Evolutionary conservation across 2,329 filamentous ascomycete species (phyloP), one percentile per base, ranked within the genome.

Genomic region (Xylariales sp.): DNA sequence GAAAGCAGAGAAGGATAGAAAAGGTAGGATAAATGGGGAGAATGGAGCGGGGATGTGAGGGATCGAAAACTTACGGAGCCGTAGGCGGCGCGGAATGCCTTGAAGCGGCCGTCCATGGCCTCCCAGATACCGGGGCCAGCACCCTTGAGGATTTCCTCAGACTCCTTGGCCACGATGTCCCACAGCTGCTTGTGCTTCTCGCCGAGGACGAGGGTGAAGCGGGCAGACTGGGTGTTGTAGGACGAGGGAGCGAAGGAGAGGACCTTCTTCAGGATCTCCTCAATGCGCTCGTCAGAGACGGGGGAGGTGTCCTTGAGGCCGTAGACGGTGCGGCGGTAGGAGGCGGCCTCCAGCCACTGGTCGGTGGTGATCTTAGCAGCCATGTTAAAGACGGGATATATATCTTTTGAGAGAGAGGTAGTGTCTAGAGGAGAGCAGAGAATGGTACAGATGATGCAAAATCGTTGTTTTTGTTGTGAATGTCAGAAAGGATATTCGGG

Each of bases 241-340:
- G 50, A 49, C 5, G 49, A 52, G 14, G 50, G 50, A 14, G 44
- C 18, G 23, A 50, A 50, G 6, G 40, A 39, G 28, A 53, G 40
- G 19, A 52, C 43, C 17, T 55, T 40, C 6, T 40, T 29, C 15
- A 61, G 32, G 12, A 62, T 48, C 21, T 55, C 45, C 33, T 51
- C 36, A 17, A 61, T 52, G 30, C 51, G 51, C 15, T 40, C 41
- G 35, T 62, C 55, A 3, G 57, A 36, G 13, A 60, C 55, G 2
- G 49, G 44, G 7, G 53, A 57, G 6, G 49, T 42, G 18, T 47
- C 48, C 19, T 48, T 50, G 0, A 60, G 46, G 21, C 38, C 43
- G 41, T 59, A 56, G 37, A 57, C 47, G 17, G 49, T 51, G 7
- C 59, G 56, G 18, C 57, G 57, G 38, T 45, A 44, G 31, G 42